Evolutionary conservation across 2,329 filamentous ascomycete genomes (phyloP).

Genomic region (Aspergillus ibericus): DNA sequence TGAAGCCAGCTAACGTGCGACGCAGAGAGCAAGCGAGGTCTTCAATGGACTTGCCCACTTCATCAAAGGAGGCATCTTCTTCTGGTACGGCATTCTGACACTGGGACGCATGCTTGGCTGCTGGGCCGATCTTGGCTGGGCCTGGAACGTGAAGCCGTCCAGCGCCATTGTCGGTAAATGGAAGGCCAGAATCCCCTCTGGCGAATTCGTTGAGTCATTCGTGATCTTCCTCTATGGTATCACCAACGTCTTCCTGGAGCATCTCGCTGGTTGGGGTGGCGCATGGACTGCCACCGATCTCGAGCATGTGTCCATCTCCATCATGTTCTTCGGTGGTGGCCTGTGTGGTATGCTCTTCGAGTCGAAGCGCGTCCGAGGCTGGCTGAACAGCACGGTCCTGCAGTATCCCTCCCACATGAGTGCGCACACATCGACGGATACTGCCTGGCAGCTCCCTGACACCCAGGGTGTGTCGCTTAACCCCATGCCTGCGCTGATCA

Average conservation of each 20-base stretch:
- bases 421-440: conserved; percentile 44
- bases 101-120: conserved; percentile 87
- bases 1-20: conserved; percentile 7
- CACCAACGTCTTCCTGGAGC: conserved; percentile 90
- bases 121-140: conserved; percentile 90
- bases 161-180: conserved; percentile 60
- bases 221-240: conserved; percentile 88
- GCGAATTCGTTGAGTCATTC: conserved; percentile 85
- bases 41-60: conserved; percentile 90
- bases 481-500: conserved; percentile 81
- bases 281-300: conserved; percentile 77
- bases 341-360: conserved; percentile 85
- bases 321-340: conserved; percentile 91
- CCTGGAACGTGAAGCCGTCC: conserved; percentile 81
- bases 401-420: conserved; percentile 38
- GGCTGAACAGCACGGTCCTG: conserved; percentile 51
- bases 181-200: conserved; percentile 65
- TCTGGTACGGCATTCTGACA: conserved; percentile 86
- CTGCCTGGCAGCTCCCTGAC: conserved; percentile 59
- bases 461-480: conserved; percentile 78
- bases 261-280: conserved; percentile 70
- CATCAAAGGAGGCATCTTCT: conserved; percentile 92
- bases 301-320: conserved; percentile 88
- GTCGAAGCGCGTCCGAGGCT: conserved; percentile 65
- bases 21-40: conserved; percentile 64